Evolutionary conservation across 352 stramenopile species (phyloP), one percentile per base, ranked within the genome.

Genomic region (Thalassiosira livingstoniorum): DNA sequence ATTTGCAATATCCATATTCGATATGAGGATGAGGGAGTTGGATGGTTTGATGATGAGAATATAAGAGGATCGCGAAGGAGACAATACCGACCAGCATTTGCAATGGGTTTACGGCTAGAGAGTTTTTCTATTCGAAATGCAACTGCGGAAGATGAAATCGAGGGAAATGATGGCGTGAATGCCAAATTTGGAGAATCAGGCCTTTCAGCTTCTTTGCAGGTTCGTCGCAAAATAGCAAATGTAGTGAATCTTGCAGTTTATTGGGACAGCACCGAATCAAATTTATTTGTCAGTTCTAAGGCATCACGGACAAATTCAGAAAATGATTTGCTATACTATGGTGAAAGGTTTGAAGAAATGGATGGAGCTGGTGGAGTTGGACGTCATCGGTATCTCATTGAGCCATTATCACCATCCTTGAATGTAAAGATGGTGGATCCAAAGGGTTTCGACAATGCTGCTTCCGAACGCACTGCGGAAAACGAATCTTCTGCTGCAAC

Each of bases 21-120:
- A 73, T 94, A 92, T 61, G 87, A 94, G 80, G 87, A 94, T 83
- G 75, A 90, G 72, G 89, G 89, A 5, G 89, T 88, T 69, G 79
- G 83, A 11, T 91, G 84, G 84, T 75, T 77, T 34, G 53, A 62
- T 29, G 34, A 64, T 75, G 31, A n/a, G n/a, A n/a, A n/a, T n/a
- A n/a, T n/a, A n/a, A n/a, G n/a, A n/a, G n/a, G n/a, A n/a, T n/a
- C n/a, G 47, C 21, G 47, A 68, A 23, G 57, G 39, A 23, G 21
- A 0, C 32, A 51, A 37, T 73, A 91, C 74, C 72, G 89, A 55
- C 82, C 81, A 3, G 58, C 84, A 23, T 92, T 94, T 87, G 70
- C 87, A 4, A 62, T 92, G 57, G 89, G 89, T 65, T 83, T 94
- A 54, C 83, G 82, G 27, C 55, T 93, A 45, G 79, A 79, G 37